Percentiles rank a stretch among this genome's conserved stretches.
Conservation (phyloP, 768 basidiomycete species). For the Auriscalpium orientale region DNA sequence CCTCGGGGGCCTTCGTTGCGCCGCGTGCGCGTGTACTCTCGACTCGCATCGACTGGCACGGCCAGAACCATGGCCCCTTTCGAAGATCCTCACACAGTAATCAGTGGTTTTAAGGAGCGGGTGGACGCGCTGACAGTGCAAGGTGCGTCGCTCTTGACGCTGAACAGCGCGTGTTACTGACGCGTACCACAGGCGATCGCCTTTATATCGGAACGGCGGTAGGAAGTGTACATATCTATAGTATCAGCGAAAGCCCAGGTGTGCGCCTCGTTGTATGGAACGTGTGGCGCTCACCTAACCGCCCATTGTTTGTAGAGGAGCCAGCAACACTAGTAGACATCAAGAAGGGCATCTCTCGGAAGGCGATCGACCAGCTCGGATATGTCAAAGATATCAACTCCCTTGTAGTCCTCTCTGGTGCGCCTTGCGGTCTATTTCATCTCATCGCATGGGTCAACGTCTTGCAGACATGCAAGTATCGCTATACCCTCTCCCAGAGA, state of each 20-base stretch:
- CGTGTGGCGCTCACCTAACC: too few species aligned
- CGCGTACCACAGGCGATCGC: conserved; percentile 32
- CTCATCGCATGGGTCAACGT: not conserved
- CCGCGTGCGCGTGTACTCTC: too few species aligned
- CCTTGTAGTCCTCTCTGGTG: conserved; percentile 79
- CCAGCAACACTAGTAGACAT: conserved; percentile 45
- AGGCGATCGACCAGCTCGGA: conserved; percentile 82
- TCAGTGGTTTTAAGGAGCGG: conserved; percentile 12
- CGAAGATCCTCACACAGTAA: conserved; percentile 5
- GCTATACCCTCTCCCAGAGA: conserved; percentile 67
- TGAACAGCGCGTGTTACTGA: not conserved
- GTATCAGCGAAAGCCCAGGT: conserved; percentile 34
- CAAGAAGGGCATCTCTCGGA: conserved; percentile 57
- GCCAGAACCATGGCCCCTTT: conserved; percentile 11
- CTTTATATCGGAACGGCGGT: conserved; percentile 57
- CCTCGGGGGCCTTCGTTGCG: too few species aligned
- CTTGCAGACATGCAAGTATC: conserved; percentile 61
- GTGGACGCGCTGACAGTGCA: conserved; percentile 11
- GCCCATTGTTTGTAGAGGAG: not conserved
- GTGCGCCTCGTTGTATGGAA: conserved; percentile 4
- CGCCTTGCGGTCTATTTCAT: conserved; percentile 11
- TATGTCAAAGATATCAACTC: conserved; percentile 83
- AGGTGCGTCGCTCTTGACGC: not conserved
- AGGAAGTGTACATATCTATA: conserved; percentile 50
- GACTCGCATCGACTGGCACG: too few species aligned